Evolutionary conservation across 208 protist genomes (phyloP).

Genomic region (Trypanosoma brucei): DNA sequence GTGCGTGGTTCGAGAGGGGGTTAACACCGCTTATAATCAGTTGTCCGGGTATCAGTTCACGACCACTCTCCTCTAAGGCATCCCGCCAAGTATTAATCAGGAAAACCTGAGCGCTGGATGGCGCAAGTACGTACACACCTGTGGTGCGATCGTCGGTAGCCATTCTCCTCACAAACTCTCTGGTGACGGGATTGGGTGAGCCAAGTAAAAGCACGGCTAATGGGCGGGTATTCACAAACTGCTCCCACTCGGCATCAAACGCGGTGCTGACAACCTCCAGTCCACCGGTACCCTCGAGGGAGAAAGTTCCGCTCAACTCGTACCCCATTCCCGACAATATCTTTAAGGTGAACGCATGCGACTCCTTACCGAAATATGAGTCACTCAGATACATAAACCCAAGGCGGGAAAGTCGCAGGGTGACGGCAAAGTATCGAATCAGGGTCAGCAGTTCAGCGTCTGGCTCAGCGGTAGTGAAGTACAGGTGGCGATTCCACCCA

Average conservation of each 20-base stretch:
- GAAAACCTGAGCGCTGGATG: neutral
- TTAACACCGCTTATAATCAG: neutral
- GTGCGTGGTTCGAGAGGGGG: slow-evolving; percentile 21
- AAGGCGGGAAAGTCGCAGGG: neutral
- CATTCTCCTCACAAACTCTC: neutral
- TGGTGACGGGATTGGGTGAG: neutral
- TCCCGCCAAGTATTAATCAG: neutral
- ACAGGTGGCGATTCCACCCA: neutral
- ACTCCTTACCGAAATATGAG: neutral
- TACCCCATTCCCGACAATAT: neutral
- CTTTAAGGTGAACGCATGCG: neutral
- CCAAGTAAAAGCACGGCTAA: neutral
- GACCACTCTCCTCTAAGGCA: neutral
- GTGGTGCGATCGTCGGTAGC: neutral
- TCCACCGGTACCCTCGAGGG: neutral
- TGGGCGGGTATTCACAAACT: neutral
- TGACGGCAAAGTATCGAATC: neutral
- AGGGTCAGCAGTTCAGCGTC: neutral
- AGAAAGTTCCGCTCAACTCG: neutral
- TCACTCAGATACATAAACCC: slow-evolving; percentile 5
- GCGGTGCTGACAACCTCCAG: too few relatives aligned
- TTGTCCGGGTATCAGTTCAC: slow-evolving; percentile 7
- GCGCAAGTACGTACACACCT: neutral
- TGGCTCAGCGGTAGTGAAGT: neutral
- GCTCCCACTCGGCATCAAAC: neutral